Evolutionary conservation across 805 yeast species (phyloP), one percentile per base, ranked within the genome.

Genomic region (Monosporozyma aquatica): DNA sequence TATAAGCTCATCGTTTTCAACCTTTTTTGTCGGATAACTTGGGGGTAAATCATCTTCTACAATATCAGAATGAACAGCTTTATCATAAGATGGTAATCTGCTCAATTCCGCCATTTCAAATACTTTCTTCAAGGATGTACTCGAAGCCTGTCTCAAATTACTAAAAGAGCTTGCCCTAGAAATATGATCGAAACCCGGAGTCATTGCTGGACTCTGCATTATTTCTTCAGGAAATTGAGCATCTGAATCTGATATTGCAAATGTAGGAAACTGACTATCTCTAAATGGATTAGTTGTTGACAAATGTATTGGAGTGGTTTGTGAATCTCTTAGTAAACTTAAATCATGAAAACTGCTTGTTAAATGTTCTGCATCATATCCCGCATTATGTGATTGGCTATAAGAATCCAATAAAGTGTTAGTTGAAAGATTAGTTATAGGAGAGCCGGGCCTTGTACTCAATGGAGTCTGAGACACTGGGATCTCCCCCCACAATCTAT

Each of bases 51-150:
- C 76, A 17, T 67, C 72, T 3, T 67, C 72, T 9, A 70, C 62
- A 5, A 63, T 65, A 37, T 71, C 78, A 17, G 44, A 32, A 52
- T 74, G 75, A 59, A 87, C 62, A 0, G 97, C 97, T 25, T 83
- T 80, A 6, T 72, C 73, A 61, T 90, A 90, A 0, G 95, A 78
- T 0, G 97, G 97, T 6, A 90, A 95, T 38, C 76, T 67, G 17
- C 82, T 78, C 48, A 86, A 50, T 2, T 68, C 61, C 5, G 59
- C 58, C 2, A 69, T 46, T 44, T 73, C 72, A 69, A 71, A 66
- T 23, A 66, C 72, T 11, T 55, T 54, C 42, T 47, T 47, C 29
- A 46, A 17, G 1, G 56, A 49, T 5, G 63, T 35, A 42, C 52
- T 33, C 22, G 53, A 42, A 24, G 64, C 43, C 18, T 64, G 64